phyloP scores from a whole-genome alignment of 495 filamentous ascomycete species.

The Penicillium chermesinum region DNA sequence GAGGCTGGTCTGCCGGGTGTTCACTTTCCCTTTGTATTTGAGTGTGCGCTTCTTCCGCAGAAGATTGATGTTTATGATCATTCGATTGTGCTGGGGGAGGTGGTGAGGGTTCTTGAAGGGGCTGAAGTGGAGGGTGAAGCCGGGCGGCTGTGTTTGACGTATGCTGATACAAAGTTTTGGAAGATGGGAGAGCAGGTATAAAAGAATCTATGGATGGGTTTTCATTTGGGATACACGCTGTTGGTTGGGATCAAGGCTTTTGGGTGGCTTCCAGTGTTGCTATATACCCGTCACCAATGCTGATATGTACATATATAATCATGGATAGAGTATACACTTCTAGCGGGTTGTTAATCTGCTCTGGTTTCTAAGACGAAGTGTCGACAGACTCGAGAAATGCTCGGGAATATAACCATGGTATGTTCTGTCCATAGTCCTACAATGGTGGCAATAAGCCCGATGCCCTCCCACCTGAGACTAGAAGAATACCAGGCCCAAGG shows the following conservation, averaged over 20 bases:
- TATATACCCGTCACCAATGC: not conserved
- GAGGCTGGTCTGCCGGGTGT: not conserved
- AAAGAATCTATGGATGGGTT: not conserved
- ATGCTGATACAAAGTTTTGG: conserved; percentile 45
- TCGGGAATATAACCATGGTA: no score
- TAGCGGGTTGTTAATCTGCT: no score
- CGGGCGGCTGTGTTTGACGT: conserved; percentile 34
- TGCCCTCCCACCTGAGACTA: no score
- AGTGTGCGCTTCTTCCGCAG: conserved; percentile 34
- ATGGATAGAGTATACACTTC: conserved; percentile 4
- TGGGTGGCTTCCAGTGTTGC: not conserved
- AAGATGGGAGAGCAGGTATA: conserved; percentile 37
- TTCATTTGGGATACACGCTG: not conserved
- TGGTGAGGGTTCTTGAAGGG: conserved; percentile 24
- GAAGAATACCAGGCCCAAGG: no score
- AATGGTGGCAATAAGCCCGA: no score
- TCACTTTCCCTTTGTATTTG: conserved; percentile 39
- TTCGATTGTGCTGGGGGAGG: conserved; percentile 37
- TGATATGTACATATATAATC: not conserved
- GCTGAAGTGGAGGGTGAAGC: conserved; percentile 7
- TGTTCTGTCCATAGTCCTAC: no score
- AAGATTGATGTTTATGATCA: conserved; percentile 41
- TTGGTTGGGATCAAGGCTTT: no score
- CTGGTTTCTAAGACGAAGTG: no score
- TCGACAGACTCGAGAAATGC: no score